These are phyloP conservation scores for Penicillium coffeae DNA, from an alignment of 495 filamentous ascomycete genomes.

Conservation along the genomic window DNA sequence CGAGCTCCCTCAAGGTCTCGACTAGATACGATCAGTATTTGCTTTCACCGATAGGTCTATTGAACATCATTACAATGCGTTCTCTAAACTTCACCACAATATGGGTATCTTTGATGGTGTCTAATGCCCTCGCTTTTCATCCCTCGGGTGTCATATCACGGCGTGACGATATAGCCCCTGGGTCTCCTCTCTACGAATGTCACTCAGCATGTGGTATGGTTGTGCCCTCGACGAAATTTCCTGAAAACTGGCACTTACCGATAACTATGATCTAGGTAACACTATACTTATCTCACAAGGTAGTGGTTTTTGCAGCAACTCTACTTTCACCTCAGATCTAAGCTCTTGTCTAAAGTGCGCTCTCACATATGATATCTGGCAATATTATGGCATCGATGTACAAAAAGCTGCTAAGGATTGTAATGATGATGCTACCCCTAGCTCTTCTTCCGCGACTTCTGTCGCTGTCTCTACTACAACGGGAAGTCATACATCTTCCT, in stretches of 20 bases:
- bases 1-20: neutral
- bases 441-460: slow-evolving; percentile 16
- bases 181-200: slow-evolving; percentile 43
- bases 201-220: slow-evolving; percentile 47
- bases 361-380: slow-evolving; percentile 45
- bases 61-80: neutral
- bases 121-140: slow-evolving; percentile 10
- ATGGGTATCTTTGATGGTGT: slow-evolving; percentile 6
- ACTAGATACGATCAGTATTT: neutral
- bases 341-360: slow-evolving; percentile 43
- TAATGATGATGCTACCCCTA: slow-evolving; percentile 36
- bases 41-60: neutral
- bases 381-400: slow-evolving; percentile 38
- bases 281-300: slow-evolving; percentile 34
- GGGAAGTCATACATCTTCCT: neutral
- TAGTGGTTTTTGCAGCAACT: slow-evolving; percentile 36
- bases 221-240: too few species aligned
- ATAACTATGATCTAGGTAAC: slow-evolving; percentile 27
- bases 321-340: slow-evolving; percentile 39
- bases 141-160: neutral
- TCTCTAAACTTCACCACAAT: neutral
- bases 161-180: slow-evolving; percentile 25
- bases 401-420: slow-evolving; percentile 29
- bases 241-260: neutral
- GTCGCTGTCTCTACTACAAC: slow-evolving; percentile 8